Evolutionary conservation across 2,329 filamentous ascomycete genomes (phyloP), one percentile per base, ranked within the genome.

Genomic region (Aspergillus tanneri): DNA sequence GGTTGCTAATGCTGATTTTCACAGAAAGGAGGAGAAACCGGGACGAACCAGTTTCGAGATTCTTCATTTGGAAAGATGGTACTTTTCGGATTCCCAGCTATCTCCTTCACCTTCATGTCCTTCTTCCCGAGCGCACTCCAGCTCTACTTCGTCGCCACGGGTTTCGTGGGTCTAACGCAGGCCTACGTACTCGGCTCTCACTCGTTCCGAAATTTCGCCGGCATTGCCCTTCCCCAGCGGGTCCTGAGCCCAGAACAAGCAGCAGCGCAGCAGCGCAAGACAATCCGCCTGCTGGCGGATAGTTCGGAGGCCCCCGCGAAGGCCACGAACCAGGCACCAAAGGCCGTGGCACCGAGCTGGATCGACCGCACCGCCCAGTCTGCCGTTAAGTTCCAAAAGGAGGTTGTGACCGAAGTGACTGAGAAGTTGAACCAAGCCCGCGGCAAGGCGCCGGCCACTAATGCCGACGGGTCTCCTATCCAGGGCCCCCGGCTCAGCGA

Each of bases 121-220:
- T 79, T 70, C 52, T 77, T 79, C 63, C 78, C 82, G 0, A 76
- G 79, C 19, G 76, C 73, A 16, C 65, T 87, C 2, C 83, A 86
- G 61, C 61, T 87, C 23, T 86, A 82, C 71, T 87, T 89, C 70
- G 66, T 79, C 43, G 56, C 64, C 10, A 70, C 67, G 3, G 69
- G 71, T 50, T 3, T 67, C 0, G 60, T 73, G 30, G 67, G 62
- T 8, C 38, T 70, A 14, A 28, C 61, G 16, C 81, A 84, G 67
- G 61, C 74, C 4, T 66, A 64, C 38, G 43, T 78, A 3, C 68
- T 82, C 51, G 70, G 72, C 53, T 66, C 55, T 25, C 40, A 50
- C 5, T 39, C 9, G 7, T 67, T 72, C 59, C 68, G 71, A 28
- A 47, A 49, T 11, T 42, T 51, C 11, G 48, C 61, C 40, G 55